Evolutionary conservation across 805 yeast genomes (phyloP).

Genomic region (Candida boleticola): DNA sequence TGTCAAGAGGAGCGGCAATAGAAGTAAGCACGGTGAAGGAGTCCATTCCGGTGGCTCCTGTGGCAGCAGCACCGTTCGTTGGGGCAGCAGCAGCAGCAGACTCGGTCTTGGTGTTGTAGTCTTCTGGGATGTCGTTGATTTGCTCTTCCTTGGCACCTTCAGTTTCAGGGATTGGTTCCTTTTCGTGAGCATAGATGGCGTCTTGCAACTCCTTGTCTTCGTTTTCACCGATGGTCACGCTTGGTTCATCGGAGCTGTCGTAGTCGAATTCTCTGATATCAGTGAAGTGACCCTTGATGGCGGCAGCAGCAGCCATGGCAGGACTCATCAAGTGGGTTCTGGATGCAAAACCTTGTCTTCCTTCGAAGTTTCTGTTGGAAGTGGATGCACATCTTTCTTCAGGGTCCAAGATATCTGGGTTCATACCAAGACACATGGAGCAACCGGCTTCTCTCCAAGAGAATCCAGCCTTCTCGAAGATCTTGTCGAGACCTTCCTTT

Average conservation of each 20-base stretch:
- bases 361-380: constrained; percentile 97
- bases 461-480: constrained; percentile 89
- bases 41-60: constrained; percentile 57
- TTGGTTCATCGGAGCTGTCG: constrained; percentile 57
- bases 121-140: constrained; percentile 62
- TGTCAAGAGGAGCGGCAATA: constrained; percentile 89
- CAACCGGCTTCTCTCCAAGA: constrained; percentile 99
- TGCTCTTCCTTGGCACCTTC: constrained; percentile 56
- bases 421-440: constrained; percentile 99
- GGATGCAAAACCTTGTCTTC: constrained; percentile 96
- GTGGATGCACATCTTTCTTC: constrained; percentile 98
- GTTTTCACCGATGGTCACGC: constrained; percentile 43
- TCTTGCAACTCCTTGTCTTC: constrained; percentile 60
- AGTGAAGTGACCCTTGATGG: constrained; percentile 82
- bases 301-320: constrained; percentile 99
- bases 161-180: constrained; percentile 55
- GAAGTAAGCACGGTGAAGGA: constrained; percentile 76
- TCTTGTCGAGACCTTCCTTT: constrained; percentile 87
- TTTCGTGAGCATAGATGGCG: constrained; percentile 71
- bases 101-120: constrained; percentile 40
- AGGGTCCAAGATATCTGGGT: constrained; percentile 94
- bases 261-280: constrained; percentile 84
- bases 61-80: constrained; percentile 12
- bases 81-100: constrained; percentile 20
- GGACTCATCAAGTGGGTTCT: constrained; percentile 98